Conservation (phyloP, 2,329 filamentous ascomycete species). For the Lithohypha guttulata region DNA sequence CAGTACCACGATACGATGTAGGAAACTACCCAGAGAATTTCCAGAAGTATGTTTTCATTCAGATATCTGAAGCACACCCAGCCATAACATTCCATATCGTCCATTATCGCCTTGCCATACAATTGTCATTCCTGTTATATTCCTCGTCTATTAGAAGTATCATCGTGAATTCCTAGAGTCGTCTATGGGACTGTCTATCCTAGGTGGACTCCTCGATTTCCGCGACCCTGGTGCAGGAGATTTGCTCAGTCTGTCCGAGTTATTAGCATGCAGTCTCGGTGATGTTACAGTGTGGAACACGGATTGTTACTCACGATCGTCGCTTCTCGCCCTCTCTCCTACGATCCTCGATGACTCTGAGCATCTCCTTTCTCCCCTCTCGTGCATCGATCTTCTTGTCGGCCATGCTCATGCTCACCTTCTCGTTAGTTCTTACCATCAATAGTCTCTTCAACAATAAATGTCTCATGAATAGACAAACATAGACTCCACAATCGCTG, state of each 20-base stretch:
- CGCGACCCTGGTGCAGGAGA: conserved; percentile 16
- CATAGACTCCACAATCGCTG: conserved; percentile 90
- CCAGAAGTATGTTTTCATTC: too few species aligned
- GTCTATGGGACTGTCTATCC: conserved; percentile 22
- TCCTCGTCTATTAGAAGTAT: too few species aligned
- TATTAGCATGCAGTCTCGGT: too few species aligned
- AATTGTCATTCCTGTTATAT: too few species aligned
- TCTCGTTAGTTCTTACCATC: conserved; percentile 66
- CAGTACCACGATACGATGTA: too few species aligned
- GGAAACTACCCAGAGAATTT: too few species aligned
- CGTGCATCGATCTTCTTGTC: conserved; percentile 72
- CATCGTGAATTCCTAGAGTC: too few species aligned
- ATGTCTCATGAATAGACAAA: conserved; percentile 90
- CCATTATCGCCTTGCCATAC: too few species aligned
- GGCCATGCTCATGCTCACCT: conserved; percentile 88
- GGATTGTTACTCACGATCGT: conserved; percentile 61
- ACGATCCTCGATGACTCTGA: conserved; percentile 75
- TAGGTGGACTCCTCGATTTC: conserved; percentile 22
- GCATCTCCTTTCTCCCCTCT: conserved; percentile 78
- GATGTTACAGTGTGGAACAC: too few species aligned
- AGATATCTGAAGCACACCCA: too few species aligned
- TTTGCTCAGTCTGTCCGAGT: conserved; percentile 18
- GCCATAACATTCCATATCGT: too few species aligned
- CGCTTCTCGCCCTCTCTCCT: conserved; percentile 79
- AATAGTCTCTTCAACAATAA: conserved; percentile 77